Evolutionary conservation across 2,329 filamentous ascomycete genomes (phyloP), one percentile per base, ranked within the genome.

Genomic region (Cryphonectria radicalis): DNA sequence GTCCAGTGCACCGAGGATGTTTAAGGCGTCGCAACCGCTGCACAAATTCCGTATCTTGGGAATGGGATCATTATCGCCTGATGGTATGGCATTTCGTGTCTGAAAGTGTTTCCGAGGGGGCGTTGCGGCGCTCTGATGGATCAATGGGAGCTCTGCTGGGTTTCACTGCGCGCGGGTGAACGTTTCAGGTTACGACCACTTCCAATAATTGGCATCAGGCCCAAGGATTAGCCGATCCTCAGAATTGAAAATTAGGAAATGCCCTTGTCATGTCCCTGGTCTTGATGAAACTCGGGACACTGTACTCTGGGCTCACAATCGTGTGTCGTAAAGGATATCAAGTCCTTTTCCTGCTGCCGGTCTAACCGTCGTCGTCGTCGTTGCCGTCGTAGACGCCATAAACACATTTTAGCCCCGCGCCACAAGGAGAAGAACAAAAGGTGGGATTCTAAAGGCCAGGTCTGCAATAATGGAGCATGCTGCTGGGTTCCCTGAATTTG

Each of bases 1-100:
- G 14, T 32, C 25, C 42, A 2, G 63, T 28, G 25, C 5, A 25
- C 14, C 46, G 62, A 17, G 14, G 62, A n/a, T 22, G 11, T 17
- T 19, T 43, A 19, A 13, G 25, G 62, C 11, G 37, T 32, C 25
- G 40, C n/a, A 46, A 17, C 19, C 37, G 3, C 14, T 46, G 37
- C 22, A 4, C 19, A 14, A 50, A 50, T 35, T 17, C 14, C 40
- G 13, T 10, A 32, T 4, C 40, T 13, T 32, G 40, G 25, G 43
- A 25, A 35, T 65, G 42, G 63, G 43, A 14, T 65, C 63, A 65
- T 50, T 11, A 65, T 65, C 42, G 43, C 28, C 63, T 65, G 63
- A 65, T 65, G n/a, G n/a, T 11, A 65, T 32, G 63, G 43, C 63
- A 65, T 35, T 65, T 17, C 17, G 42, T 32, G 63, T 53, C 63